These are phyloP conservation scores for Daldinia vernicosa DNA, from an alignment of 495 filamentous ascomycete genomes.

Conservation along the genomic window DNA sequence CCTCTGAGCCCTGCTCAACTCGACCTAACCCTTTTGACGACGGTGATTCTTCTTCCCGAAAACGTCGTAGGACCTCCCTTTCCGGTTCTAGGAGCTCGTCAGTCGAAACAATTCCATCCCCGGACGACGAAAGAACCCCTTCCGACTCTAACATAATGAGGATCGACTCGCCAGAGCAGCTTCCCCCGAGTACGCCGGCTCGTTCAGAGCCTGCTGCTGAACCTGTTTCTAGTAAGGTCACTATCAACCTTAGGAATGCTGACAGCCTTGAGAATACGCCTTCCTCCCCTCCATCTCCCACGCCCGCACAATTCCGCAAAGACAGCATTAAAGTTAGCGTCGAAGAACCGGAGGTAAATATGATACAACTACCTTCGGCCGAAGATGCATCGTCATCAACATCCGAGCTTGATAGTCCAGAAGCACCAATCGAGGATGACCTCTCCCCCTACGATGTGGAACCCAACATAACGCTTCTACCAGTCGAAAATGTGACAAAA, in stretches of 20 bases:
- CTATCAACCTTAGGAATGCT: slow-evolving; percentile 61
- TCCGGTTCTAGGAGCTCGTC: slow-evolving; percentile 54
- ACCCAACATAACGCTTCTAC: slow-evolving; percentile 37
- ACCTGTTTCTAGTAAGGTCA: slow-evolving; percentile 59
- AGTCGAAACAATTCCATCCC: slow-evolving; percentile 49
- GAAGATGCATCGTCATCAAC: slow-evolving; percentile 50
- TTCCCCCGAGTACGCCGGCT: slow-evolving; percentile 52
- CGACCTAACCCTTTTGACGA: slow-evolving; percentile 66
- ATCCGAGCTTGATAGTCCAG: slow-evolving; percentile 52
- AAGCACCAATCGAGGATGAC: slow-evolving; percentile 49
- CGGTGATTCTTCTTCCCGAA: slow-evolving; percentile 59
- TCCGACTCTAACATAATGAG: slow-evolving; percentile 52
- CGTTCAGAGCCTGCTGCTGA: slow-evolving; percentile 46
- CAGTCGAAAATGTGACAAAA: slow-evolving; percentile 28
- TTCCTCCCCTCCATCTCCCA: slow-evolving; percentile 58
- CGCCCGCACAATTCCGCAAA: slow-evolving; percentile 39
- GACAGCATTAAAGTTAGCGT: slow-evolving; percentile 51
- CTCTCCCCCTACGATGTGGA: slow-evolving; percentile 36
- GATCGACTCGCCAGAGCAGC: slow-evolving; percentile 50
- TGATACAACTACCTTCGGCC: slow-evolving; percentile 38
- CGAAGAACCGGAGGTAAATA: slow-evolving; percentile 54
- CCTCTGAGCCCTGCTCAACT: slow-evolving; percentile 67
- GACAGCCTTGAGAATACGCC: slow-evolving; percentile 52
- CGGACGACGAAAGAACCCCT: slow-evolving; percentile 31
- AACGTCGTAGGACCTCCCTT: slow-evolving; percentile 60